These are phyloP conservation scores for Westerdykella ornata DNA, from an alignment of 2,329 filamentous ascomycete species.

Conservation along the genomic window DNA sequence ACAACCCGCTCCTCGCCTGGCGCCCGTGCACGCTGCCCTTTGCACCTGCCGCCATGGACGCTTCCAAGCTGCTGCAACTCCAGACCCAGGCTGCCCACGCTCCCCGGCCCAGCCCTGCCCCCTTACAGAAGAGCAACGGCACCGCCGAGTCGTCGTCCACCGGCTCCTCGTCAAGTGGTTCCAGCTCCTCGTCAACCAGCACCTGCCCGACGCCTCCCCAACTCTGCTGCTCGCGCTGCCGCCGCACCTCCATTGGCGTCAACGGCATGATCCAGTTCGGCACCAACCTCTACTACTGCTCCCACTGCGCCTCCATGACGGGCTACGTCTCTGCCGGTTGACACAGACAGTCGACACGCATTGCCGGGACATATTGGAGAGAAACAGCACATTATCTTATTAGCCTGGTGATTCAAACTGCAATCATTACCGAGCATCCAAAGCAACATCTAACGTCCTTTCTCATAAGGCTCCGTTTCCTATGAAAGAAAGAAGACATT, in stretches of 20 bases:
- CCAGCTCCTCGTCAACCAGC: conserved; percentile 6
- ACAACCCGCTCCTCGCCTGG: conserved; percentile 33
- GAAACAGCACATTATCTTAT: too few relatives aligned
- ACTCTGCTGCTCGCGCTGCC: conserved; percentile 32
- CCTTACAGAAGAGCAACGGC: conserved; percentile 16
- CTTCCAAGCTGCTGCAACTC: conserved; percentile 35
- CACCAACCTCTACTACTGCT: conserved; percentile 38
- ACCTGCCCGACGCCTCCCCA: conserved; percentile 15
- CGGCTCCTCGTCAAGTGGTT: conserved; percentile 5
- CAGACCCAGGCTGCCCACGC: conserved; percentile 34
- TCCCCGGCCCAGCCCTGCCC: conserved; percentile 22
- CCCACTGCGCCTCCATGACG: conserved; percentile 36
- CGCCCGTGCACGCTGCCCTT: conserved; percentile 12
- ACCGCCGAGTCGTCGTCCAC: conserved; percentile 7
- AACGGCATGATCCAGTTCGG: conserved; percentile 34
- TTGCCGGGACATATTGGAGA: too few relatives aligned
- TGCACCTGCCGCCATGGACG: conserved; percentile 20
- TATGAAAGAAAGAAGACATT: too few relatives aligned
- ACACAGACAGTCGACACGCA: conserved; percentile 2
- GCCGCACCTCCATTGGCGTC: conserved; percentile 20
- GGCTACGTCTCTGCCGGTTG: conserved; percentile 33
- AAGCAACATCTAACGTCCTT: too few relatives aligned
- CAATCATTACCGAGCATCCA: too few relatives aligned
- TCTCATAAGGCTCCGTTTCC: too few relatives aligned
- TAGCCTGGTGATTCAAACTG: too few relatives aligned